phyloP scores from a whole-genome alignment of 331 rosid genomes.

The Acacia concinna region DNA sequence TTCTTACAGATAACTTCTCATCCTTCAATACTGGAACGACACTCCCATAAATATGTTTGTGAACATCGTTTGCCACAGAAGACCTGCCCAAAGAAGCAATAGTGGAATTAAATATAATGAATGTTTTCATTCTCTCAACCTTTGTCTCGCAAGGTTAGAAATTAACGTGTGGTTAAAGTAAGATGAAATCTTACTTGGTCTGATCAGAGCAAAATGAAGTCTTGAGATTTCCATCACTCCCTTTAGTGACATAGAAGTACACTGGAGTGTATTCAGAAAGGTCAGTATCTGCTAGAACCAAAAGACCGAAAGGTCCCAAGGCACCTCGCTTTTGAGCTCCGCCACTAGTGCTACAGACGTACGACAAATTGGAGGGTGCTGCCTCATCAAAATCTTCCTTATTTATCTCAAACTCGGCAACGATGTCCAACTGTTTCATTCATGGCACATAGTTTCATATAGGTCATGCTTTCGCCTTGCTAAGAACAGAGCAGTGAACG shows the following conservation, averaged over 20 bases:
- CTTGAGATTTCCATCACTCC: constrained; percentile 51
- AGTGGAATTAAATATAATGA: not conserved
- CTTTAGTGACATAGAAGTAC: constrained; percentile 70
- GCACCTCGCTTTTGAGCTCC: constrained; percentile 71
- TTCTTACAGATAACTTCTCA: constrained; percentile 65
- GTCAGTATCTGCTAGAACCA: constrained; percentile 65
- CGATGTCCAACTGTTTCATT: constrained; percentile 68
- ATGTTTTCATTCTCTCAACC: not conserved
- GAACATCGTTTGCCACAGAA: constrained; percentile 66
- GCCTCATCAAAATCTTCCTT: constrained; percentile 51
- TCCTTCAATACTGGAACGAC: constrained; percentile 63
- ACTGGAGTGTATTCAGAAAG: constrained; percentile 72
- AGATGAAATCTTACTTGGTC: constrained; percentile 54
- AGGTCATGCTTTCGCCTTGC: not conserved
- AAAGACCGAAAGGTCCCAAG: constrained; percentile 82
- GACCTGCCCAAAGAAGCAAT: constrained; percentile 47
- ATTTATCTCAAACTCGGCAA: constrained; percentile 79
- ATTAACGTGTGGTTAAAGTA: not conserved
- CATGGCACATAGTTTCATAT: not conserved
- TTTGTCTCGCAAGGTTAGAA: no score
- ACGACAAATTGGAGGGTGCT: constrained; percentile 35
- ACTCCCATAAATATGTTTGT: constrained; percentile 55
- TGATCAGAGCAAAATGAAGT: constrained; percentile 74
- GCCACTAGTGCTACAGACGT: constrained; percentile 55
- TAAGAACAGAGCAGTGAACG: not conserved